Evolutionary conservation across 108 stramenopile species (phyloP), one percentile per base, ranked within the genome.

Genomic region (Skeletonema grethae): DNA sequence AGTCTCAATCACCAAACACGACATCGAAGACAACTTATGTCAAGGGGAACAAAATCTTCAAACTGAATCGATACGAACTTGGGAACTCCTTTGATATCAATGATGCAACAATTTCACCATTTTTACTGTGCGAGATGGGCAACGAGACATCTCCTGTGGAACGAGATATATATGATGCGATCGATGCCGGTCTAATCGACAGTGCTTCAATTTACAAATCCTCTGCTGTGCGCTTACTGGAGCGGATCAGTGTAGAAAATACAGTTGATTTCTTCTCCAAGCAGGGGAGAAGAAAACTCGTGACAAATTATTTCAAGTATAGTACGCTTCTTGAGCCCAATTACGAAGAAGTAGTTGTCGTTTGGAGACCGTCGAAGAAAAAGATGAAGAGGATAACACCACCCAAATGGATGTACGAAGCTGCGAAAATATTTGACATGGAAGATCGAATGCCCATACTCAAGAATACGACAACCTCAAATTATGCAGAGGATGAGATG

Each of bases 281-380:
- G 39, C 73, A 57, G 3, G 90, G 90, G 1, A 76, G 89, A 50
- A 57, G 82, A 57, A 69, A 72, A 5, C 57, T 92, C 3, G 28
- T 95, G n/a, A 63, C 55, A 7, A 77, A 83, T 18, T 66, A 85
- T 57, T 82, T 92, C 65, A 63, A 77, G 13, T 80, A 75, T 63
- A 85, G 85, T 2, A 82, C 87, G 55, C 80, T 95, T 7, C 84
- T 88, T 32, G 94, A 92, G 69, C 94, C 91, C 28, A 86, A 91
- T 0, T 95, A 84, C 65, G 86, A 91, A 79, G 91, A 92, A 64
- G 77, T 90, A n/a, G 76, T 93, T n/a, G 86, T 87, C 2, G 70
- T 93, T 36, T 93, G 89, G 88, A 70, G 88, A 34, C 89, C 88
- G 20, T 16, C 65, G 20, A 72, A 64, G 25, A 65, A 71, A 13